Base-by-base conservation (phyloP, 495 filamentous ascomycete genomes). In the Schizothecium vesticola region DNA sequence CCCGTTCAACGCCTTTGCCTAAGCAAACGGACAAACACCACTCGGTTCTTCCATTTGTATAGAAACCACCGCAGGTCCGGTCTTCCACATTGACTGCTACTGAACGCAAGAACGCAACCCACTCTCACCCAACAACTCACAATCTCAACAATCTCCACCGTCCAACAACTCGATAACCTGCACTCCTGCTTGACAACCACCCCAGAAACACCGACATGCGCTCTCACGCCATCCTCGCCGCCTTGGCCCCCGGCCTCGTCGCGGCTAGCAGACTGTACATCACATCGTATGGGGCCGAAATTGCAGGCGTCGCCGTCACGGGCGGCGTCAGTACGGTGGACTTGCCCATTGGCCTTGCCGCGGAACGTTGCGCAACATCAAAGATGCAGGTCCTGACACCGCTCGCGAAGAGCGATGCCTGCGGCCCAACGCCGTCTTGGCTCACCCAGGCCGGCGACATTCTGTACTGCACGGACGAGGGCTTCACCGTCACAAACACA, bases 381-480 rank as follows among this genome's bases (percentile, higher is more conserved):
- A 6, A 51, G 43, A n/a, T 3, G 7, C 16, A 51, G 43, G 43
- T 51, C 66, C 74, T 84, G 60, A 72, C 70, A 64, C 68, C 68
- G 25, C 65, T 82, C 56, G 77, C 83, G 43, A 75, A 78, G 23
- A 78, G 81, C 29, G 75, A 81, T 56, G 80, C 76, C 28, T 89
- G 87, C 76, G 84, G 80, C 16, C 69, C 71, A 22, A 84, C 85
- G 70, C 84, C 87, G n/a, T 85, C 86, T 59, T 90, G 87, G 86
- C 73, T 90, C 59, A 82, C 82, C 9, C 79, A 86, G 16, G 70
- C 74, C 58, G 78, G 82, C 55, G 72, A 76, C 11, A 77, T 82
- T 11, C 72, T 91, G n/a, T 90, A 88, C 79, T 89, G 86, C 77
- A 74, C 85, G 25, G 83, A 89, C 65, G 89, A 91, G 74, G 78